phyloP scores from a whole-genome alignment of 2,329 filamentous ascomycete genomes.

The Colletotrichum salicis region DNA sequence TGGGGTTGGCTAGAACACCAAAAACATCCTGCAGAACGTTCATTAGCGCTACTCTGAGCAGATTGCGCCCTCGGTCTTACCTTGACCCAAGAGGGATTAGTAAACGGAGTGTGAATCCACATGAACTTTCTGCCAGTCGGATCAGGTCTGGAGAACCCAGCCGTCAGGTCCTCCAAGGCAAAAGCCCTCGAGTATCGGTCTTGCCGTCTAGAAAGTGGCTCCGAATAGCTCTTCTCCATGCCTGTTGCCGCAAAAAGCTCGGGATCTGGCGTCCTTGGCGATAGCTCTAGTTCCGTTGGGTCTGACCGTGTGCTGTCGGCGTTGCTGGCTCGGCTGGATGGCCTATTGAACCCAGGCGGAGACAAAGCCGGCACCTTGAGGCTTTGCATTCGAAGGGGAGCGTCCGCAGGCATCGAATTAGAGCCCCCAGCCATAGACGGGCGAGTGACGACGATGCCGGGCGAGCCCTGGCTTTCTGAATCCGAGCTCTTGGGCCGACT shows the following conservation, averaged over 20 bases:
- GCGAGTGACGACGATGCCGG: conserved; percentile 51
- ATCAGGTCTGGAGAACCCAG: conserved; percentile 54
- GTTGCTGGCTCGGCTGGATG: conserved; percentile 43
- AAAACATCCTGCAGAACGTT: conserved; percentile 11
- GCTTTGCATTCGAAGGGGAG: conserved; percentile 38
- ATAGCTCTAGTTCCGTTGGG: conserved; percentile 40
- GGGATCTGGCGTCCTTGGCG: conserved; percentile 36
- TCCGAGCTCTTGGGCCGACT: conserved; percentile 31
- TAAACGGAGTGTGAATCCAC: conserved; percentile 68
- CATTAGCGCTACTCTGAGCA: background rate
- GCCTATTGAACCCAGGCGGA: conserved; percentile 42
- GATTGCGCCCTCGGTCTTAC: conserved; percentile 44
- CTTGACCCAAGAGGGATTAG: conserved; percentile 68
- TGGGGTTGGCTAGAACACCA: background rate
- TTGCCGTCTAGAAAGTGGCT: conserved; percentile 13
- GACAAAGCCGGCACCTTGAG: conserved; percentile 46
- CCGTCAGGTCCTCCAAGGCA: conserved; percentile 45
- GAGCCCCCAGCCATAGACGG: conserved; percentile 40
- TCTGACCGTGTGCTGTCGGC: conserved; percentile 45
- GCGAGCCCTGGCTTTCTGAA: conserved; percentile 39
- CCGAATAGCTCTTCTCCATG: conserved; percentile 3
- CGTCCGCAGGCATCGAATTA: conserved; percentile 9
- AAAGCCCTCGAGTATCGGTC: conserved; percentile 12
- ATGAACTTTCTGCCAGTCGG: conserved; percentile 59
- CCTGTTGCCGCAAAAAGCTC: background rate